Conservation (phyloP, 2,329 filamentous ascomycete species). For the Ophiosphaerella narmari region DNA sequence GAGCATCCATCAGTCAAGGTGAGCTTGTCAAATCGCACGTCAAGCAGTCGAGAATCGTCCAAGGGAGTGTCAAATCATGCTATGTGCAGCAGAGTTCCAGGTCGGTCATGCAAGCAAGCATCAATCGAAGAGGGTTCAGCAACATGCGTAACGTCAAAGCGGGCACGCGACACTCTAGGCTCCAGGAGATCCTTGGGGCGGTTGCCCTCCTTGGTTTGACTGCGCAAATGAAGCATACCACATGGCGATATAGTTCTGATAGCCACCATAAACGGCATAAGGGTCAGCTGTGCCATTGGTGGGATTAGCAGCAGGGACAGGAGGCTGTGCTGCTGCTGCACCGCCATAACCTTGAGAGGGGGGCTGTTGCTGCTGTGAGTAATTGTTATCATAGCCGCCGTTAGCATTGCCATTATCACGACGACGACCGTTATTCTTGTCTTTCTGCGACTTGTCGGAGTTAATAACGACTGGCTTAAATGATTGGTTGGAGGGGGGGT, state of each 20-base stretch:
- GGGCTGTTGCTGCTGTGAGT: slow-evolving; percentile 52
- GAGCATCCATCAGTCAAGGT: slow-evolving; percentile 26
- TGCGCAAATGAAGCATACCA: slow-evolving; percentile 76
- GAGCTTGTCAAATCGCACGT: slow-evolving; percentile 20
- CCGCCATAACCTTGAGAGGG: slow-evolving; percentile 41
- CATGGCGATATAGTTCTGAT: slow-evolving; percentile 76
- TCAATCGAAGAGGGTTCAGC: slow-evolving; percentile 43
- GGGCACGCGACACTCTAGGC: slow-evolving; percentile 38
- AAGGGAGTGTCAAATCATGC: slow-evolving; percentile 26
- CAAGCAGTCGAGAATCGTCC: slow-evolving; percentile 27
- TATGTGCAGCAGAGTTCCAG: slow-evolving; percentile 30
- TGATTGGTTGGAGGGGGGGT: neutral
- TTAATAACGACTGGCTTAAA: slow-evolving; percentile 9
- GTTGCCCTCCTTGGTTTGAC: slow-evolving; percentile 43
- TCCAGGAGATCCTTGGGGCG: slow-evolving; percentile 41
- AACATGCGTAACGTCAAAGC: slow-evolving; percentile 43
- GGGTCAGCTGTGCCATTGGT: slow-evolving; percentile 49
- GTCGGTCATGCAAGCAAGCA: slow-evolving; percentile 46
- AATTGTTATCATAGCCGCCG: slow-evolving; percentile 47
- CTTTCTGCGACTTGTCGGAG: slow-evolving; percentile 45
- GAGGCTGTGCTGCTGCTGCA: slow-evolving; percentile 32
- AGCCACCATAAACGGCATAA: slow-evolving; percentile 82
- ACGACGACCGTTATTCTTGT: slow-evolving; percentile 52
- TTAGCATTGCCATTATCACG: slow-evolving; percentile 36
- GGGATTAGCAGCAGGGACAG: slow-evolving; percentile 41